Evolutionary conservation across 1,139 yeast species (phyloP), one percentile per base, ranked within the genome.

Genomic region (Ashbya aceris): DNA sequence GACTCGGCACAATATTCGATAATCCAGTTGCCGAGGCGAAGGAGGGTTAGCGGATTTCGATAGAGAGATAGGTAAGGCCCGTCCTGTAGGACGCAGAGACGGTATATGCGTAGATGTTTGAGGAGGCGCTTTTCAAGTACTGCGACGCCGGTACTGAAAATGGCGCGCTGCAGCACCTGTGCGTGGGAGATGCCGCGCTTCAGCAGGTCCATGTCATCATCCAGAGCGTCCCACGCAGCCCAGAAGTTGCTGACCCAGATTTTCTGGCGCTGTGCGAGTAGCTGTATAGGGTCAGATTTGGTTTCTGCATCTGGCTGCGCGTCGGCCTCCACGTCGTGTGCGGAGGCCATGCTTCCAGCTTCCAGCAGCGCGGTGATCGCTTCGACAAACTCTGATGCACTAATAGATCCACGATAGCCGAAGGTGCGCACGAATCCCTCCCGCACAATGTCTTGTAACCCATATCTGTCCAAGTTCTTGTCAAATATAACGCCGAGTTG

Each of bases 301-400:
- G 33, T 45, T 9, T 32, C 46, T 7, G 41, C 38, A 26, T 38
- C 31, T 8, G 31, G 33, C 10, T 37, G 39, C 23, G 36, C 38
- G 6, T 38, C 29, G 13, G 32, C 27, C 10, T 12, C 14, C 4
- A 30, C 38, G 10, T 42, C 33, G n/a, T n/a, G 8, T 8, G 10
- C 20, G n/a, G 38, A 17, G 20, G 42, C 27, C 17, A 36, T 23
- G 42, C 67, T 68, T 46, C 80, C 85, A 41, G 73, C 74, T 56
- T 91, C 97, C 27, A 93, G 66, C 45, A 91, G 63, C 2, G 98
- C 96, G 4, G 87, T 76, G 10, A 91, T 66, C 0, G 96, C 76
- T 56, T 91, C 96, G 6, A 85, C 95, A 55, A 85, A 86, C 60
- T 93, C 99, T 64, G 89, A 85, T 0, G 97, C 97, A 31, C 95